Base-by-base conservation (phyloP, 345 rosid genomes). In the Citrus sp. region DNA sequence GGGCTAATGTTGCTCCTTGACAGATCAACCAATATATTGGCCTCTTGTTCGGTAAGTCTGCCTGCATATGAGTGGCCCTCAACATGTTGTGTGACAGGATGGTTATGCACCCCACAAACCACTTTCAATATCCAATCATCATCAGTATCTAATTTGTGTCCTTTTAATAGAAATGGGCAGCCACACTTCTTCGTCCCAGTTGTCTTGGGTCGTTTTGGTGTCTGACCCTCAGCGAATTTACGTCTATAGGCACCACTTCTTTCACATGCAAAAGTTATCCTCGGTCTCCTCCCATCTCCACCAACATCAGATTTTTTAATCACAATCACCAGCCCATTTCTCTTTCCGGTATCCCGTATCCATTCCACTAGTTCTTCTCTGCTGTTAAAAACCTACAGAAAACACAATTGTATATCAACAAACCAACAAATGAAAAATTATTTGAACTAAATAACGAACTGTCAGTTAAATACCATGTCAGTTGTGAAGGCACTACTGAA, bases 11-110 rank as follows among this genome's bases (percentile, higher is more conserved):
- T 77, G 68, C 65, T 74, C 73, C 71, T 56, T 12, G 80, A 67
- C 67, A 77, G 61, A 77, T 77, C 74, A 27, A 58, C 55, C 56
- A 77, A 77, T 54, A 77, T 67, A 55, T 62, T 67, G 35, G 73
- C 70, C 73, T 77, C 80, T 69, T 69, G 70, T 54, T 77, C 80
- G 8, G 73, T 67, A 30, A 77, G 66, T 77, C 80, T 67, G 59
- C 80, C 80, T 0, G 80, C 80, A 56, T 54, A 77, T n/a, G 80
- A 77, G 38, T 77, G 80, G 28, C 80, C 80, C 54, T 77, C 74
- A 35, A 69, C 27, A 14, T 68, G 64, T 40, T 77, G 65, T 4
- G 67, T 32, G 13, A 64, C 64, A 55, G 73, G 67, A 77, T 77
- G 80, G 55, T 77, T 77, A 77, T 77, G 80, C 46, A 77, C 35